Conservation (phyloP, 148 eudicot genomes). For the Arbutus unedo region DNA sequence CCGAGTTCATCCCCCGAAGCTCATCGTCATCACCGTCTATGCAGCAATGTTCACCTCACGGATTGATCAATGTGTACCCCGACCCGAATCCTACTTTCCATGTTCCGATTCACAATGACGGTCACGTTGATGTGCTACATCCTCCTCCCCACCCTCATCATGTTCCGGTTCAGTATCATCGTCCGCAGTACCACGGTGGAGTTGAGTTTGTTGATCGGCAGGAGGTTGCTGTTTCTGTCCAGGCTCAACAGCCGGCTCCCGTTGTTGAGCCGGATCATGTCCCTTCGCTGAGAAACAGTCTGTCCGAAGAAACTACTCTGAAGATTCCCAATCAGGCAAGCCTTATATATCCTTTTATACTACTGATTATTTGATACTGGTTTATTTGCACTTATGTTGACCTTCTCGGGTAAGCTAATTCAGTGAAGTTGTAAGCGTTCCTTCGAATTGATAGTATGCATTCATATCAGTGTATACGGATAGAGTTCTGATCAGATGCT, state of each 20-base stretch:
- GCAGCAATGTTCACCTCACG: conserved; percentile 33
- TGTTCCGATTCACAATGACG: conserved; percentile 11
- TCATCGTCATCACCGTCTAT: conserved; percentile 22
- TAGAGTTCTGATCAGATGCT: not conserved
- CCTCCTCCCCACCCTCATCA: conserved; percentile 19
- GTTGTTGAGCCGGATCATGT: conserved; percentile 23
- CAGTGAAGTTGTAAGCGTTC: not conserved
- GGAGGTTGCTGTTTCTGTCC: conserved; percentile 12
- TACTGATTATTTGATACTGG: not conserved
- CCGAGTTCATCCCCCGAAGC: conserved; percentile 60
- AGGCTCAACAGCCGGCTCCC: conserved; percentile 12
- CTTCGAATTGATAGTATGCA: not conserved
- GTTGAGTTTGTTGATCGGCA: too few relatives aligned
- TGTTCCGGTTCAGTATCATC: conserved; percentile 22
- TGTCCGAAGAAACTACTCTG: conserved; percentile 59
- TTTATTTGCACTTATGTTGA: not conserved
- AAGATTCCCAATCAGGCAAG: conserved; percentile 72
- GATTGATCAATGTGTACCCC: conserved; percentile 34
- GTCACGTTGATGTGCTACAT: conserved; percentile 24
- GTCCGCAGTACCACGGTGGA: not conserved
- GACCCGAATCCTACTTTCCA: conserved; percentile 29
- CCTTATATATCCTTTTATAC: not conserved
- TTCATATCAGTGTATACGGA: not conserved
- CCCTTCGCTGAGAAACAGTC: conserved; percentile 30
- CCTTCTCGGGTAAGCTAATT: not conserved